phyloP scores from a whole-genome alignment of 176 grass and related monocot genomes.

The Hyparrhenia diplandra region DNA sequence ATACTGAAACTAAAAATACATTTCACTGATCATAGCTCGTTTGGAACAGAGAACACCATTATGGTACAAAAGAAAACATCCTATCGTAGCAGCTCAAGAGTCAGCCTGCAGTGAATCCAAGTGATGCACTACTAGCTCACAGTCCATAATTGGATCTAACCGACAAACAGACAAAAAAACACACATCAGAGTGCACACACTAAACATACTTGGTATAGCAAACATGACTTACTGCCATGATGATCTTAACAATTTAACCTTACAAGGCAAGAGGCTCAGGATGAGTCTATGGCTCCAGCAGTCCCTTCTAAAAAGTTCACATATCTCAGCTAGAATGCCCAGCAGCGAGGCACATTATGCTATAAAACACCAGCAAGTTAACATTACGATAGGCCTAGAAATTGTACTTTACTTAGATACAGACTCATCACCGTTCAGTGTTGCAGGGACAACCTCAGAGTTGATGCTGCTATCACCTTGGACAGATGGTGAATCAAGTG shows the following conservation, averaged over 20 bases:
- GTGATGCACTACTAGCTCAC: too few species aligned
- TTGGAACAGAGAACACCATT: too few species aligned
- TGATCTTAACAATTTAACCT: not conserved
- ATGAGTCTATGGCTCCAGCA: not conserved
- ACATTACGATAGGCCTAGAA: not conserved
- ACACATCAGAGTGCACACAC: not conserved
- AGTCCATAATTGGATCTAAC: not conserved
- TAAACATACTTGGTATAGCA: not conserved
- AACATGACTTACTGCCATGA: too few species aligned
- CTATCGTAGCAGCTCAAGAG: not conserved
- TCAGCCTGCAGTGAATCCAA: too few species aligned
- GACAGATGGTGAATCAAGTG: conserved; percentile 24
- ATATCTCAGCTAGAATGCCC: not conserved
- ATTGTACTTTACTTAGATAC: conserved; percentile 32
- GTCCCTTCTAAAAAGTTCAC: not conserved
- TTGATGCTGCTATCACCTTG: conserved; percentile 35
- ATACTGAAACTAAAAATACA: too few species aligned
- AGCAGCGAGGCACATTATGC: not conserved
- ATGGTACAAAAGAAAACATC: not conserved
- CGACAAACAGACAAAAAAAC: not conserved
- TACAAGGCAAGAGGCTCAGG: not conserved
- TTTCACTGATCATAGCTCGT: too few species aligned
- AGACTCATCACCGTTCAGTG: conserved; percentile 21
- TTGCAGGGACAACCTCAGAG: not conserved
- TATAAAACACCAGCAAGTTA: conserved; percentile 14